phyloP scores from a whole-genome alignment of 805 yeast species.

The Suhomyces vadensis region DNA sequence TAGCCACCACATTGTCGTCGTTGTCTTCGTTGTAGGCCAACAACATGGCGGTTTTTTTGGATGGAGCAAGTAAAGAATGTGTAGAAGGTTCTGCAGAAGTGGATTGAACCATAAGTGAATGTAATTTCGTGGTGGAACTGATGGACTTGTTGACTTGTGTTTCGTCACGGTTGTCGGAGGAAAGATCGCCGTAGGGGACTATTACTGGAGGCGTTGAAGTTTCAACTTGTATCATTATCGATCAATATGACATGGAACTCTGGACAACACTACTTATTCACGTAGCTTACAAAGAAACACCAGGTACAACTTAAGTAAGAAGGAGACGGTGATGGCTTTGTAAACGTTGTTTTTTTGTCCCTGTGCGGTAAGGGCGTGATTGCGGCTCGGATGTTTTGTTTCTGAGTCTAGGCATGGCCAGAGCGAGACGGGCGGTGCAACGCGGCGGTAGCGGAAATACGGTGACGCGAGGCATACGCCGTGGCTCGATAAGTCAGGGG shows the following conservation, averaged over 20 bases:
- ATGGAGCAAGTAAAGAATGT: background rate
- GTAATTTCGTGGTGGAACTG: background rate
- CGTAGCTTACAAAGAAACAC: background rate
- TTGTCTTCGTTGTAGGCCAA: slow-evolving; percentile 3
- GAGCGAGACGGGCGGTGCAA: background rate
- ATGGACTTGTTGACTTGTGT: background rate
- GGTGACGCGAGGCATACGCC: background rate
- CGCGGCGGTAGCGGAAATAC: background rate
- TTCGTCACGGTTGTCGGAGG: background rate
- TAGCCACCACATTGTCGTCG: background rate
- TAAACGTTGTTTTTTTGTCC: slow-evolving; percentile 1
- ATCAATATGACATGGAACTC: background rate
- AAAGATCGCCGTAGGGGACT: slow-evolving; percentile 1
- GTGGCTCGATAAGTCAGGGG: too few relatives aligned
- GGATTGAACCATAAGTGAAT: background rate
- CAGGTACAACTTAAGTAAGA: background rate
- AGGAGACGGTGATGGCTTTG: background rate
- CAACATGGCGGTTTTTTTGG: background rate
- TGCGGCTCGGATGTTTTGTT: slow-evolving; percentile 2
- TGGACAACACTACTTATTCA: background rate
- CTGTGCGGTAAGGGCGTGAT: background rate
- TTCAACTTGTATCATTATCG: slow-evolving; percentile 5
- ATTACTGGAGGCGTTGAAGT: background rate
- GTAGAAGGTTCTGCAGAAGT: background rate
- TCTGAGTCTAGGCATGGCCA: background rate